Percentiles rank a stretch among this genome's conserved stretches.
Conservation (phyloP, 1,139 yeast species). For the Suhomyces kunorum region DNA sequence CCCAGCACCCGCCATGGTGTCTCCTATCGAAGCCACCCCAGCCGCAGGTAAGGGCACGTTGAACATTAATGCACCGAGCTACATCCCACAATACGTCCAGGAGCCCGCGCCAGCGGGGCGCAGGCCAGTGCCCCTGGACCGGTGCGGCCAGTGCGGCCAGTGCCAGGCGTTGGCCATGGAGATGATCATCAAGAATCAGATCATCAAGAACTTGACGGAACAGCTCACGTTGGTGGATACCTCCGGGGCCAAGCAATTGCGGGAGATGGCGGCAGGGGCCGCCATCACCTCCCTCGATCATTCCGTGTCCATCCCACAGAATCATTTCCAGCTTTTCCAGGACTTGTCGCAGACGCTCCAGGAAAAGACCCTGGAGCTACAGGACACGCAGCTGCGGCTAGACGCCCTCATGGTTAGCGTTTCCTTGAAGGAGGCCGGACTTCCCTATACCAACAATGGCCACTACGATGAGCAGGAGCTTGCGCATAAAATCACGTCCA, state of each 20-base stretch:
- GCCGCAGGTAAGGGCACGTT: conserved; percentile 14
- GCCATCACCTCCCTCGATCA: conserved; percentile 9
- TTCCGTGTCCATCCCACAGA: conserved; percentile 35
- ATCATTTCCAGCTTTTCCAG: conserved; percentile 49
- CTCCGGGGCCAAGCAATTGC: conserved; percentile 15
- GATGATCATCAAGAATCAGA: conserved; percentile 36
- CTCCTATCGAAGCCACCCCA: not conserved
- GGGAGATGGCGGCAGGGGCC: conserved; percentile 7
- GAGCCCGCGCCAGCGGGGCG: conserved; percentile 3
- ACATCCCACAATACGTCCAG: conserved; percentile 23
- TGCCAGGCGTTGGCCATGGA: conserved; percentile 34
- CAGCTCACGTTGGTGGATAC: conserved; percentile 26
- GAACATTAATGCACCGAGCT: conserved; percentile 35
- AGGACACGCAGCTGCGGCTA: conserved; percentile 59
- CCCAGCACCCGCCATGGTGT: not conserved
- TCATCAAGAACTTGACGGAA: conserved; percentile 37
- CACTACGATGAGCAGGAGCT: conserved; percentile 73
- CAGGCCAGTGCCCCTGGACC: conserved; percentile 2
- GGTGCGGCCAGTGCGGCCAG: conserved; percentile 16
- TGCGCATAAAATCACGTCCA: conserved; percentile 71
- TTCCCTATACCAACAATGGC: conserved; percentile 46
- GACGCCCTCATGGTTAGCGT: conserved; percentile 56
- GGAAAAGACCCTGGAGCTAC: conserved; percentile 55
- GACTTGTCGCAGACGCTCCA: conserved; percentile 53
- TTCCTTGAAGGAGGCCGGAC: conserved; percentile 20